Evolutionary conservation across 2,329 filamentous ascomycete species (phyloP).

Genomic region (Rhinocladiella mackenziei): DNA sequence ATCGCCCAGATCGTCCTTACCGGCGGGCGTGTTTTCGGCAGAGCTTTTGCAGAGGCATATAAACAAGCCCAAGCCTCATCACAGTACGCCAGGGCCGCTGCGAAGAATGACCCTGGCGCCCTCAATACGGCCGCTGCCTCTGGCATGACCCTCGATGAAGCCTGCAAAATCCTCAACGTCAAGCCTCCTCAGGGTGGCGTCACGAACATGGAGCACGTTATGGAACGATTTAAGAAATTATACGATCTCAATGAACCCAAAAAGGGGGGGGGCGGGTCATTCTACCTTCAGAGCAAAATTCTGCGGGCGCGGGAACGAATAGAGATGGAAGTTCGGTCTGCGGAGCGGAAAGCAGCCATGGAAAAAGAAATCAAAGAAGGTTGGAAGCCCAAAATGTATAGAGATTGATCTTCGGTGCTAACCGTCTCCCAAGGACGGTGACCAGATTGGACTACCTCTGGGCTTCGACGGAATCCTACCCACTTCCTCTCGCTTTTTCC

Average conservation of each 20-base stretch:
- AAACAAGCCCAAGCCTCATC: constrained; percentile 87
- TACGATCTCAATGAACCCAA: constrained; percentile 93
- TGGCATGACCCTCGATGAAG: constrained; percentile 90
- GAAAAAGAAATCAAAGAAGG: constrained; percentile 79
- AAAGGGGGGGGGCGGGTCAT: constrained; percentile 76
- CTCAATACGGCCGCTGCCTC: constrained; percentile 57
- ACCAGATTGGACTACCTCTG: constrained; percentile 13
- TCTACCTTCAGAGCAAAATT: constrained; percentile 97
- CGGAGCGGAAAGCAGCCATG: constrained; percentile 64
- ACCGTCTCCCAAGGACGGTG: constrained; percentile 28
- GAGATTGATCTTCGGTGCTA: constrained; percentile 59
- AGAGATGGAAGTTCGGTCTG: constrained; percentile 75
- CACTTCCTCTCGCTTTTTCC: constrained; percentile 4
- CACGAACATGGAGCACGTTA: constrained; percentile 72
- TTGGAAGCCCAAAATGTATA: constrained; percentile 93
- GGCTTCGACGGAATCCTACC: neutral
- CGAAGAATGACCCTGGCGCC: constrained; percentile 49
- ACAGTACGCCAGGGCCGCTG: constrained; percentile 71
- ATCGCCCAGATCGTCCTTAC: constrained; percentile 90
- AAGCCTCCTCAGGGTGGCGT: constrained; percentile 77
- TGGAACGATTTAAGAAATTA: constrained; percentile 84
- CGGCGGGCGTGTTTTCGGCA: constrained; percentile 84
- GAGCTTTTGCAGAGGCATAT: constrained; percentile 90
- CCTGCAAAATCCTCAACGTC: constrained; percentile 95
- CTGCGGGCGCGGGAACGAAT: constrained; percentile 85